A percentile compares a stretch with the other conserved stretches of the same genome.
Evolutionary conservation across 768 basidiomycete genomes (phyloP).

Genomic region (Kwoniella mangroviensis): DNA sequence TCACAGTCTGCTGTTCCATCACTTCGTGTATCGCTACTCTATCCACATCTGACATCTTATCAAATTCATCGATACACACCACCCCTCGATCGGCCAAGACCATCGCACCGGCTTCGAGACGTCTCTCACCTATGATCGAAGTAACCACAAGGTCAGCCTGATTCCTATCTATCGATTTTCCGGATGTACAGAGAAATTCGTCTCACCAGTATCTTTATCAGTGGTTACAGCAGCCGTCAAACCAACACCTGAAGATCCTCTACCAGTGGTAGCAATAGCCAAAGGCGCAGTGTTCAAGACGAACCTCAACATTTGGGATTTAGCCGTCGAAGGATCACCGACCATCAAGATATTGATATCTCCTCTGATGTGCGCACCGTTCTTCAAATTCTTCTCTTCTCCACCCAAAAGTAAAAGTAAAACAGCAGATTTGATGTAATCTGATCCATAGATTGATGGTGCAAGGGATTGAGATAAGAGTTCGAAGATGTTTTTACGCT

Average conservation of each 20-base stretch:
- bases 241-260: conserved; percentile 98
- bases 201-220: conserved; percentile 87
- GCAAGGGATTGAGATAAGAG: conserved; percentile 93
- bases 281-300: conserved; percentile 93
- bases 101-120: conserved; percentile 98
- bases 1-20: conserved; percentile 99
- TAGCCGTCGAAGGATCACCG: conserved; percentile 98
- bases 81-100: conserved; percentile 98
- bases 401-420: conserved; percentile 92
- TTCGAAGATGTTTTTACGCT: conserved; percentile 81
- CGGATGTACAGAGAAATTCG: background rate
- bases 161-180: background rate
- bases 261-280: conserved; percentile 96
- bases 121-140: conserved; percentile 67
- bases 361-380: conserved; percentile 97
- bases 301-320: conserved; percentile 93
- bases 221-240: conserved; percentile 97
- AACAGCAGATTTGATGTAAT: conserved; percentile 92
- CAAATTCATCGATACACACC: conserved; percentile 99
- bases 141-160: background rate
- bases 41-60: conserved; percentile 99
- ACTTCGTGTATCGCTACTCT: conserved; percentile 99
- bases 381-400: conserved; percentile 94
- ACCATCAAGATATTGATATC: conserved; percentile 99
- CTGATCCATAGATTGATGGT: conserved; percentile 95